Evolutionary conservation across 1,139 yeast species (phyloP).

Genomic region (Sugiyamaella japonica): DNA sequence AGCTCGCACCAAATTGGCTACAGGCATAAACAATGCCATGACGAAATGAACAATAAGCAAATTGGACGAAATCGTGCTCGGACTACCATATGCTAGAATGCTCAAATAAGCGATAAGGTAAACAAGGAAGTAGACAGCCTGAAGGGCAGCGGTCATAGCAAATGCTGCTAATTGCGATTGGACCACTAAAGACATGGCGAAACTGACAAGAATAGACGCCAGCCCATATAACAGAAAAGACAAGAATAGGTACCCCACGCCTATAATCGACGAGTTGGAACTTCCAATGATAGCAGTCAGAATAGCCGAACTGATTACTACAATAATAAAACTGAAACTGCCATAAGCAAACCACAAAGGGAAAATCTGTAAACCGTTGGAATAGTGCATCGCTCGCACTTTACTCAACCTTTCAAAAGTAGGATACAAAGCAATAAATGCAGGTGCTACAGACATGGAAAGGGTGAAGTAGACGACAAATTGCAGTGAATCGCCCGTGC

Average conservation of each 20-base stretch:
- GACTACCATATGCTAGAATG: slow-evolving; percentile 37
- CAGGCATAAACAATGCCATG: slow-evolving; percentile 37
- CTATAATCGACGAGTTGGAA: slow-evolving; percentile 30
- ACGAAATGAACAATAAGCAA: slow-evolving; percentile 35
- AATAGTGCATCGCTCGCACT: slow-evolving; percentile 43
- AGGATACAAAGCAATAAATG: slow-evolving; percentile 41
- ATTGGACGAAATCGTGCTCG: slow-evolving; percentile 31
- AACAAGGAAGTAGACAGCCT: slow-evolving; percentile 37
- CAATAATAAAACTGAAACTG: slow-evolving; percentile 33
- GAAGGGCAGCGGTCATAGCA: slow-evolving; percentile 40
- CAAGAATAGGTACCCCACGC: slow-evolving; percentile 39
- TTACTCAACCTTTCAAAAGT: slow-evolving; percentile 40
- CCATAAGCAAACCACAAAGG: slow-evolving; percentile 42
- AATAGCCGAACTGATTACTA: slow-evolving; percentile 34
- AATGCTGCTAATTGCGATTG: slow-evolving; percentile 42
- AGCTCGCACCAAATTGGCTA: slow-evolving; percentile 36
- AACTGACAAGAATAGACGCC: slow-evolving; percentile 37
- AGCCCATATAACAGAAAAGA: slow-evolving; percentile 38
- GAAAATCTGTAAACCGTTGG: slow-evolving; percentile 41
- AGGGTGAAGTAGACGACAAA: slow-evolving; percentile 41
- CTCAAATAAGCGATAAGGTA: slow-evolving; percentile 40
- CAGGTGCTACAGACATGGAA: slow-evolving; percentile 42
- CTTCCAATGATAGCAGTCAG: slow-evolving; percentile 35
- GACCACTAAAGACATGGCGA: slow-evolving; percentile 38
- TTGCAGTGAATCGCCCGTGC: slow-evolving; percentile 40